Base-by-base conservation (phyloP, 2,329 filamentous ascomycete genomes). In the Clarireedia homoeocarpa region DNA sequence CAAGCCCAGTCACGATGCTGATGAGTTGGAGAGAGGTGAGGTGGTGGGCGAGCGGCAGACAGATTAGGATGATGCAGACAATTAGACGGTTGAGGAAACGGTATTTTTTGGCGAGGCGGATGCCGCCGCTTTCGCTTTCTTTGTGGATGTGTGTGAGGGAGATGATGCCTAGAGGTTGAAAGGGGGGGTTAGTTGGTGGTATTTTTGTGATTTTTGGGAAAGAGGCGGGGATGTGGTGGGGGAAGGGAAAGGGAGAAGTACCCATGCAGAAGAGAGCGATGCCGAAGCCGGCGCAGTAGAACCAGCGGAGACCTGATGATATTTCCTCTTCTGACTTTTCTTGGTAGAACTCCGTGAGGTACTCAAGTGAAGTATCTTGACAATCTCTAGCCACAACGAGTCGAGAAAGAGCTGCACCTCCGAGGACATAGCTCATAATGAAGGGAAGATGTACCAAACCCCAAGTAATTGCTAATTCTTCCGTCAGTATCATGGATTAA, bases 211-310 rank as follows among this genome's bases (percentile, higher is more conserved):
- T 4, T 9, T 6, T 12, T 6, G 5, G 24, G 3, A 15, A 17
- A 17, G n/a, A 45, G 10, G 24, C 7, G 48, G 5, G 12, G 23
- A 15, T 27, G 17, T 9, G 14, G 23, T 40, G 3, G 49, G 34
- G 12, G 14, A 39, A 20, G 44, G 6, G 27, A 10, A 24, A 30
- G 39, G 49, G 53, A 5, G 48, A 61, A 56, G 48, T 60, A 62
- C 71, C 69, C 76, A 83, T 84, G 62, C 71, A 75, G 10, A 77
- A 65, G 5, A 85, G 69, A 0, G 80, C 74, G 14, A 82, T 70
- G 24, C 77, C 80, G 2, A 85, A 72, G 1, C 83, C 83, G n/a
- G 73, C 75, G 66, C 82, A 85, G 67, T 85, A 86, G 68, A 82
- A 85, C 74, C 81, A 83, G 14, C 81, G 75, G 17, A 84, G 72